These are phyloP conservation scores for Pyrrhoderma noxium DNA, from an alignment of 1,284 basidiomycete genomes.

Conservation along the genomic window DNA sequence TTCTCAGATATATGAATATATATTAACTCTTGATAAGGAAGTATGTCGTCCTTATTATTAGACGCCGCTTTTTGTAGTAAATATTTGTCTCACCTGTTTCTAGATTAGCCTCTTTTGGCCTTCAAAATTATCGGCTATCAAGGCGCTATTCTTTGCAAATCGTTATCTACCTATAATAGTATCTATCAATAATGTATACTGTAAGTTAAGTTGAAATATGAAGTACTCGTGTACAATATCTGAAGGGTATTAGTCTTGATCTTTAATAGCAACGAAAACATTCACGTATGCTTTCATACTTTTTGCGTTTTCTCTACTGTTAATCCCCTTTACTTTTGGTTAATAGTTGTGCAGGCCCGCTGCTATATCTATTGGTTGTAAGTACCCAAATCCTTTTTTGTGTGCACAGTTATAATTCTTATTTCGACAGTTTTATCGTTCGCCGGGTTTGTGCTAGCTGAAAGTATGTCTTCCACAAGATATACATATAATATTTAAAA, in stretches of 20 bases:
- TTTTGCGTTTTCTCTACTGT: background rate
- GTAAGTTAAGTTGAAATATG: background rate
- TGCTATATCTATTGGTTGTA: constrained; percentile 3
- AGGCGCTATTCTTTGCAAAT: constrained; percentile 12
- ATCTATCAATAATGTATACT: background rate
- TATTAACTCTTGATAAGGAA: constrained; percentile 9
- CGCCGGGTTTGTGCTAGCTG: constrained; percentile 6
- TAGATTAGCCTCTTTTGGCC: constrained; percentile 14
- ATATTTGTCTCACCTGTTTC: background rate
- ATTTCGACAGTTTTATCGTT: background rate
- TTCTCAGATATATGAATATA: constrained; percentile 11
- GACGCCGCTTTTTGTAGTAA: background rate
- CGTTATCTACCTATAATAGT: constrained; percentile 12
- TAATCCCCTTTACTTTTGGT: background rate
- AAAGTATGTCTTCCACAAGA: background rate
- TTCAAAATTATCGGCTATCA: constrained; percentile 8
- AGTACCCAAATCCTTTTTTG: background rate
- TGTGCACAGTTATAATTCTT: background rate
- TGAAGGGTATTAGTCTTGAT: no score
- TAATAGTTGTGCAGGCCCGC: constrained; percentile 6
- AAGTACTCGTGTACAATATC: background rate
- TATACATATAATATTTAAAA: background rate
- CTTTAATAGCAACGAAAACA: background rate
- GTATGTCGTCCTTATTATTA: background rate
- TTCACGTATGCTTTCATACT: background rate